Conservation (phyloP, 148 eudicot species). For the Pouteria glomerata region DNA sequence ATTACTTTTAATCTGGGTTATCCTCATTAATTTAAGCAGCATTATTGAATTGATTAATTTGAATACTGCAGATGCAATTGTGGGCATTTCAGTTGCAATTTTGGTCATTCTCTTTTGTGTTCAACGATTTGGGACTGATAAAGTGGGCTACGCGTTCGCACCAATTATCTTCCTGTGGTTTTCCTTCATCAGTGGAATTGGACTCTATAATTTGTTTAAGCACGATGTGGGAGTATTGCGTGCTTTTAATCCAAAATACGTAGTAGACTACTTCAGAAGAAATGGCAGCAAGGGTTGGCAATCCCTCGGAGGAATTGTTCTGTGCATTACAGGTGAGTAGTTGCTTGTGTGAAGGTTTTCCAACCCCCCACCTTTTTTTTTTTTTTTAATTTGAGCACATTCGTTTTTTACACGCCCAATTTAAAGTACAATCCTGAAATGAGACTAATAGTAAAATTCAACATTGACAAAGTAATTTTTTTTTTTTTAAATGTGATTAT, state of each 20-base stretch:
- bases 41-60: background rate
- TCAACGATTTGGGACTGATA: constrained; percentile 69
- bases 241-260: constrained; percentile 60
- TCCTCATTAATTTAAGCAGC: too few relatives aligned
- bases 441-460: too few relatives aligned
- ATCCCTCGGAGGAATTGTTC: constrained; percentile 72
- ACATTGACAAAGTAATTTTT: too few relatives aligned
- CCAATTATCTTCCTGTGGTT: constrained; percentile 62
- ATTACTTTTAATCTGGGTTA: too few relatives aligned
- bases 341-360: too few relatives aligned
- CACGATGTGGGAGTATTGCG: constrained; percentile 44
- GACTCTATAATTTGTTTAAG: constrained; percentile 52
- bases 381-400: too few relatives aligned
- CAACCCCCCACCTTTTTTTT: too few relatives aligned
- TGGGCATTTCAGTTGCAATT: constrained; percentile 54
- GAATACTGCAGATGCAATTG: constrained; percentile 38
- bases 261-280: constrained; percentile 48
- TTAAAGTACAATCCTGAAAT: too few relatives aligned
- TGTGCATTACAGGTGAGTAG: constrained; percentile 51
- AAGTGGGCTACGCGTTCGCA: constrained; percentile 64
- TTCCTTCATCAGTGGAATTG: constrained; percentile 37
- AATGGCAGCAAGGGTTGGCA: constrained; percentile 62
- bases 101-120: constrained; percentile 45
- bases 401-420: too few relatives aligned
- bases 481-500: too few relatives aligned